A percentile compares a stretch with the other conserved stretches of the same genome.
Conservation (phyloP, 345 rosid genomes). For the Physaria fendleri region DNA sequence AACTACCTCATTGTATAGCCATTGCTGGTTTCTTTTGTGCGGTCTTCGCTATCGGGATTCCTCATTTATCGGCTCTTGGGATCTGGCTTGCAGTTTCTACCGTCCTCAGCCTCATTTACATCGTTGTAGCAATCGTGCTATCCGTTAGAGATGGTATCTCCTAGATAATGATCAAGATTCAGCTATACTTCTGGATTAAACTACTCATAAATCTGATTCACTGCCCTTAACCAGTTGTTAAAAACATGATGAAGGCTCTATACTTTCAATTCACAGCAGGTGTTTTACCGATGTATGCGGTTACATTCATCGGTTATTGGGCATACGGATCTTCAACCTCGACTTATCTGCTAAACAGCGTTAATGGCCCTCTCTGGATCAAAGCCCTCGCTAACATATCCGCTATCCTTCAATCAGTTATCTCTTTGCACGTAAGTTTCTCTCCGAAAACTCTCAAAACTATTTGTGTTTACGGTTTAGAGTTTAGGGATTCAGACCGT, state of each 20-base stretch:
- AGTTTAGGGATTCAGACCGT: background rate
- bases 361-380: background rate
- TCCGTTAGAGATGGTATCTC: slow-evolving; percentile 74
- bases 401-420: background rate
- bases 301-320: background rate
- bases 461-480: no score
- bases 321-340: background rate
- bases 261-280: background rate
- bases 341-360: background rate
- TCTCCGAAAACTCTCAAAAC: background rate
- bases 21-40: slow-evolving; percentile 50
- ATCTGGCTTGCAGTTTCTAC: slow-evolving; percentile 87
- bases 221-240: no score
- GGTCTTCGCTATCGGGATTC: slow-evolving; percentile 70
- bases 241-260: background rate
- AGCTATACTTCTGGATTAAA: background rate
- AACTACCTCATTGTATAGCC: slow-evolving; percentile 48
- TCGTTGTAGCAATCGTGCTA: slow-evolving; percentile 48
- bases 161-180: background rate
- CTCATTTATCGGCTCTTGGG: slow-evolving; percentile 80
- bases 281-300: background rate
- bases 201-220: background rate
- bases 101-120: slow-evolving; percentile 53
- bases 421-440: background rate
- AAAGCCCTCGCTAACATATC: background rate